Percentiles rank a stretch among this genome's conserved stretches.
Evolutionary conservation across 2,329 filamentous ascomycete species (phyloP).

Genomic region (Venturia nashicola): DNA sequence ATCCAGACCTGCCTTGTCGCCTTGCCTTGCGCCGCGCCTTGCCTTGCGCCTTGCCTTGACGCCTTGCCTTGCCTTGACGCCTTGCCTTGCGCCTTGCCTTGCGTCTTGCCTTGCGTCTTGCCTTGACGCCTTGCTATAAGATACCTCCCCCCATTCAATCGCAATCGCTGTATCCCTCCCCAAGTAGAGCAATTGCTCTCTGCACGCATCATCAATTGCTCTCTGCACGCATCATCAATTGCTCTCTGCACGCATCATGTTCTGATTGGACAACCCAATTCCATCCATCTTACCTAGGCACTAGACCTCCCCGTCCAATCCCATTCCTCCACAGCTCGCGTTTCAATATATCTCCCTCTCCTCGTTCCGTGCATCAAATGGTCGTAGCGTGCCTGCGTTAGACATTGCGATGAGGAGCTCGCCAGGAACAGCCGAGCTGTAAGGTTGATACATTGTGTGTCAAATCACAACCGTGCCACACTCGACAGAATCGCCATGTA

Average conservation of each 20-base stretch:
- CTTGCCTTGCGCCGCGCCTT: too few relatives aligned
- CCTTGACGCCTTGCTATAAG: too few relatives aligned
- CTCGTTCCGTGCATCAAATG: background rate
- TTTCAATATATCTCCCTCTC: background rate
- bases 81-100: too few relatives aligned
- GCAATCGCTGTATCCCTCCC: too few relatives aligned
- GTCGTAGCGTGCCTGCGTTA: background rate
- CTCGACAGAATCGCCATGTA: background rate
- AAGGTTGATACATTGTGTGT: background rate
- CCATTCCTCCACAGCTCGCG: background rate
- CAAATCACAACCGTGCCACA: background rate
- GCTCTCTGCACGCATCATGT: too few relatives aligned
- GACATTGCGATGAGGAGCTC: background rate
- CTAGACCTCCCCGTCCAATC: background rate
- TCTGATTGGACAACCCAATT: background rate
- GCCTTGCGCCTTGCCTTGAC: too few relatives aligned
- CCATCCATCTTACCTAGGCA: background rate
- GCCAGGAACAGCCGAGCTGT: background rate
- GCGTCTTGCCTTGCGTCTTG: too few relatives aligned
- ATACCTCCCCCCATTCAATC: too few relatives aligned
- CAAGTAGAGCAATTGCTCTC: background rate
- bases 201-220: too few relatives aligned
- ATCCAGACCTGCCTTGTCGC: background rate
- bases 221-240: background rate
- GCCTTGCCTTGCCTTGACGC: too few relatives aligned